A percentile compares a stretch with the other conserved stretches of the same genome.
These are phyloP conservation scores for Phytophthora sp. DNA, from an alignment of 352 stramenopile species.

Conservation along the genomic window DNA sequence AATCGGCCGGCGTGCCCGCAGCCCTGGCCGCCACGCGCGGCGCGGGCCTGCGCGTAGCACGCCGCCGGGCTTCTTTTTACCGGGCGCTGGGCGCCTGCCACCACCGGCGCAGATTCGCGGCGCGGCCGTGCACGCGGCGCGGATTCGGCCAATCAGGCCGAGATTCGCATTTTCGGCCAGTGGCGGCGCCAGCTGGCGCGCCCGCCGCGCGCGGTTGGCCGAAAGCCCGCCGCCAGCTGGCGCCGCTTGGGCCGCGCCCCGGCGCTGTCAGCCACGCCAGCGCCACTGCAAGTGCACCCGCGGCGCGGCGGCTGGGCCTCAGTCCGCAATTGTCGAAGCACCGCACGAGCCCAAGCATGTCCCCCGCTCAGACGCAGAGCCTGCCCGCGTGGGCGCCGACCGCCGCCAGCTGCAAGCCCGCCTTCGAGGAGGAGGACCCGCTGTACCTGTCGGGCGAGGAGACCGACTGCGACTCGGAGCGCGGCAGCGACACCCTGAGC, in stretches of 20 bases:
- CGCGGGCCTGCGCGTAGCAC: constrained; percentile 17
- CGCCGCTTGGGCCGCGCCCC: neutral
- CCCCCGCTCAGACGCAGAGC: constrained; percentile 42
- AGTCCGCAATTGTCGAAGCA: constrained; percentile 48
- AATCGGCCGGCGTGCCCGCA: neutral
- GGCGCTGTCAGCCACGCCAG: constrained; percentile 22
- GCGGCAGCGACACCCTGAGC: constrained; percentile 48
- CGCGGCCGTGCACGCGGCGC: constrained; percentile 3
- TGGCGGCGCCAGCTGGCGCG: neutral
- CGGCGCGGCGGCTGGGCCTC: constrained; percentile 3
- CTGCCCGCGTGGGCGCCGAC: constrained; percentile 33
- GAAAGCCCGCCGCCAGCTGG: neutral
- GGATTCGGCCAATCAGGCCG: constrained; percentile 19
- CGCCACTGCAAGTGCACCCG: constrained; percentile 8
- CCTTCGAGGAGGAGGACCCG: constrained; percentile 37
- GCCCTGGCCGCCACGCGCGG: constrained; percentile 4
- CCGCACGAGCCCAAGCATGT: constrained; percentile 16
- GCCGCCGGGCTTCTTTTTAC: constrained; percentile 24
- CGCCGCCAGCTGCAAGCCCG: constrained; percentile 1
- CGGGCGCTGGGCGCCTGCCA: neutral
- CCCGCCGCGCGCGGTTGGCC: neutral
- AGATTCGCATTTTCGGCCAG: constrained; percentile 21
- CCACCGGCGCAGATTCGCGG: constrained; percentile 25
- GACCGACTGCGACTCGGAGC: constrained; percentile 74
- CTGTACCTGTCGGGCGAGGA: constrained; percentile 62